phyloP scores from a whole-genome alignment of 345 rosid species.

The Hibiscus syriacus region DNA sequence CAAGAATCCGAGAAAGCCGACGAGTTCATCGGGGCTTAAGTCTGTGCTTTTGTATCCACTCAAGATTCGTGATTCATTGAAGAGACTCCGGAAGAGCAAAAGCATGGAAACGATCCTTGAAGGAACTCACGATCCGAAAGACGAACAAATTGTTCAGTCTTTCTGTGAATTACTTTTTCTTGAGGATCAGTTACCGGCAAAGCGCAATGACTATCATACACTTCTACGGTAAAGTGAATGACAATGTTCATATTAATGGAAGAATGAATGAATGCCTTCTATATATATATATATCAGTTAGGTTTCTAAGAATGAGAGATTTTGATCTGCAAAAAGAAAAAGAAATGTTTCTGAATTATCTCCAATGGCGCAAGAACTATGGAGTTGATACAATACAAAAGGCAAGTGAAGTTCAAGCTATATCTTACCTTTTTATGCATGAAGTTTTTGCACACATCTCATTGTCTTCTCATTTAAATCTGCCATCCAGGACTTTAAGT shows the following conservation, averaged over 20 bases:
- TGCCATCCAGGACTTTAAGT: constrained; percentile 42
- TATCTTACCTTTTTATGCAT: neutral
- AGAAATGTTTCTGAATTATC: constrained; percentile 37
- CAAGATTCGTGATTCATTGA: constrained; percentile 35
- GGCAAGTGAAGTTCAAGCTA: constrained; percentile 22
- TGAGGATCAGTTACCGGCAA: constrained; percentile 29
- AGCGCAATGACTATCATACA: constrained; percentile 47
- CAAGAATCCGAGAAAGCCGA: constrained; percentile 8
- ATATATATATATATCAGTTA: constrained; percentile 19
- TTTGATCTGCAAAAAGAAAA: constrained; percentile 47
- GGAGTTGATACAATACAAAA: constrained; percentile 37
- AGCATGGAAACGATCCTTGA: constrained; percentile 32
- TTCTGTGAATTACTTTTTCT: constrained; percentile 38
- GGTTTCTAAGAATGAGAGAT: constrained; percentile 49
- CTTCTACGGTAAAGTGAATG: constrained; percentile 36
- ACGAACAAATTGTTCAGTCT: constrained; percentile 32
- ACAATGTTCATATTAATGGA: neutral
- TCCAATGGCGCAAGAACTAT: constrained; percentile 43
- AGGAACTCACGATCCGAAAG: constrained; percentile 42
- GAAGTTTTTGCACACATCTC: neutral
- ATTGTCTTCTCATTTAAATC: neutral
- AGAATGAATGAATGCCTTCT: neutral
- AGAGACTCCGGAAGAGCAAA: constrained; percentile 32
- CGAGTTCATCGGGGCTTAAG: constrained; percentile 24
- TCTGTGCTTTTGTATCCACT: constrained; percentile 20